Evolutionary conservation across 2,329 filamentous ascomycete species (phyloP).

Genomic region (Lachnellula hyalina): DNA sequence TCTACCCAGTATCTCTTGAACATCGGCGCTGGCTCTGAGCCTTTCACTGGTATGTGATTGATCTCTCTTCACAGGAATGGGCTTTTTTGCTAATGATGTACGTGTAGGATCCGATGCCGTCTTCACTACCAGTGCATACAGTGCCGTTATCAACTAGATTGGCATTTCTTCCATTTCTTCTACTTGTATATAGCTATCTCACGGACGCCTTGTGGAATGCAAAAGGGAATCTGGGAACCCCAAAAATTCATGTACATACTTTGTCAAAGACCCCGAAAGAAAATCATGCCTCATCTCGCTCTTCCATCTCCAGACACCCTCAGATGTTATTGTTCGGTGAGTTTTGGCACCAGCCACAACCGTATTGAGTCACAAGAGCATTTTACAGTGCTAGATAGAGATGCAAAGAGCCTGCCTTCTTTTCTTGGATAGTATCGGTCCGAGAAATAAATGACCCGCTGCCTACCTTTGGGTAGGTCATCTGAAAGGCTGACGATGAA

Average conservation of each 20-base stretch:
- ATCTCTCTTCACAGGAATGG: not conserved
- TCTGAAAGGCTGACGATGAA: not conserved
- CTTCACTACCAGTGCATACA: constrained; percentile 37
- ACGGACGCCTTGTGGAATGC: not conserved
- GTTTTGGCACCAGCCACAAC: not conserved
- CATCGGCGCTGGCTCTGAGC: constrained; percentile 50
- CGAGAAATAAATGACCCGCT: not conserved
- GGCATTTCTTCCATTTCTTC: not conserved
- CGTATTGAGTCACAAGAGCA: not conserved
- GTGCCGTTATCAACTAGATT: constrained; percentile 4
- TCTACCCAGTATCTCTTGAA: constrained; percentile 47
- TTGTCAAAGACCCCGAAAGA: not conserved
- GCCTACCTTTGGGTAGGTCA: not conserved
- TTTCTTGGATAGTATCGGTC: not conserved
- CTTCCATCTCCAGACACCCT: not conserved
- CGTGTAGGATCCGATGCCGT: constrained; percentile 34
- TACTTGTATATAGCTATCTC: not conserved
- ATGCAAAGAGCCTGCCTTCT: not conserved
- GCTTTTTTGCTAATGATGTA: not conserved
- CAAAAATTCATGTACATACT: not conserved
- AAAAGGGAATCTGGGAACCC: not conserved
- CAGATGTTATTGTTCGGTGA: not conserved
- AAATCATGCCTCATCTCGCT: not conserved
- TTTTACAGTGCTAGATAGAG: not conserved
- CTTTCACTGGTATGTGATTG: constrained; percentile 40